Conservation (phyloP, 2,329 filamentous ascomycete species). For the Rhexocercosporidium sp. region DNA sequence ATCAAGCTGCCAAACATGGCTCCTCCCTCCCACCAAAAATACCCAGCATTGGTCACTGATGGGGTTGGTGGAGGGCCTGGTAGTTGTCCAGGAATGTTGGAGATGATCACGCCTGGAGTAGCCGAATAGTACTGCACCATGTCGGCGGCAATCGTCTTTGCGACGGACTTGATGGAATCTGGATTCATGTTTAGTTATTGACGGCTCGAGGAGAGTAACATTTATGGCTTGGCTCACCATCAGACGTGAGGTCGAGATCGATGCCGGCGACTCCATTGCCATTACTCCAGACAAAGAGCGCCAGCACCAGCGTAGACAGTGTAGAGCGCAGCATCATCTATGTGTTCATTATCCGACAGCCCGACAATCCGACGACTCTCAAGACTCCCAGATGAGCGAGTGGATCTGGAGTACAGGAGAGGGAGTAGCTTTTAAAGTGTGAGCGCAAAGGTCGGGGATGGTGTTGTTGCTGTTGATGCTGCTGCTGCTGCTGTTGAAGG, state of each 20-base stretch:
- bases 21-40: slow-evolving; percentile 39
- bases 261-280: slow-evolving; percentile 15
- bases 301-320: slow-evolving; percentile 13
- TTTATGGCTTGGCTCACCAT: background rate
- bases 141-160: slow-evolving; percentile 47
- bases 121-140: slow-evolving; percentile 54
- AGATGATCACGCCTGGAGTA: slow-evolving; percentile 48
- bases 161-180: slow-evolving; percentile 40
- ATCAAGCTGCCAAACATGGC: slow-evolving; percentile 68
- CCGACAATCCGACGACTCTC: slow-evolving; percentile 9
- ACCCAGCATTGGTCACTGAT: slow-evolving; percentile 20
- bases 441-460: background rate
- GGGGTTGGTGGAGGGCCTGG: slow-evolving; percentile 39
- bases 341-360: background rate
- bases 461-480: background rate
- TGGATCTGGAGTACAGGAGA: slow-evolving; percentile 4
- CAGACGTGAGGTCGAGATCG: slow-evolving; percentile 16
- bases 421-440: background rate
- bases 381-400: slow-evolving; percentile 14
- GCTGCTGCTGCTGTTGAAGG: background rate
- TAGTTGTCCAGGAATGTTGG: slow-evolving; percentile 54
- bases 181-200: background rate
- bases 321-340: slow-evolving; percentile 7
- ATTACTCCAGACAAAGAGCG: slow-evolving; percentile 7
- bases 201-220: background rate